phyloP scores from a whole-genome alignment of 2,329 filamentous ascomycete genomes.

The Pestalotiopsis sp. region DNA sequence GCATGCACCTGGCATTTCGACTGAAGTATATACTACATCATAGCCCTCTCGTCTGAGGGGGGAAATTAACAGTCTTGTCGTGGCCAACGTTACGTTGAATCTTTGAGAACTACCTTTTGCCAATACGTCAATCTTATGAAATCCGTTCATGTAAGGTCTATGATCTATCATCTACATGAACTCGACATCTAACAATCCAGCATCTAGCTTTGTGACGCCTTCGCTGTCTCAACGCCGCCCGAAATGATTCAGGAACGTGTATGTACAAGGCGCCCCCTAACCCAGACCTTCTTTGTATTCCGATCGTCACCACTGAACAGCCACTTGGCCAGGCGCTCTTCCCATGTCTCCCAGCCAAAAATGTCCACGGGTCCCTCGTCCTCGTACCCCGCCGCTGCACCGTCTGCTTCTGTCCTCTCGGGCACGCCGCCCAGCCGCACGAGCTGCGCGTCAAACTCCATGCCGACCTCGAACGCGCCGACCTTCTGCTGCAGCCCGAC shows the following conservation, averaged over 20 bases:
- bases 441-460: slow-evolving; percentile 90
- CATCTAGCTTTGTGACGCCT: background rate
- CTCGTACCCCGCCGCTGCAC: slow-evolving; percentile 26
- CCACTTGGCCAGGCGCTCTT: slow-evolving; percentile 90
- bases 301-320: slow-evolving; percentile 91
- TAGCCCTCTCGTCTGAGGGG: background rate
- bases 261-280: slow-evolving; percentile 82
- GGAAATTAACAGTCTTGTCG: background rate
- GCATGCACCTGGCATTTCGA: background rate
- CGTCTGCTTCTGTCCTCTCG: slow-evolving; percentile 36
- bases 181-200: too few relatives aligned
- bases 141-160: background rate
- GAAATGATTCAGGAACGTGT: background rate
- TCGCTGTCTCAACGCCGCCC: background rate
- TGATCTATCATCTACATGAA: background rate
- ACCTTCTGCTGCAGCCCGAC: slow-evolving; percentile 73
- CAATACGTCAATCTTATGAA: background rate
- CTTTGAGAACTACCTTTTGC: background rate
- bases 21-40: background rate
- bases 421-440: slow-evolving; percentile 63
- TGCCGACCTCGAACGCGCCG: slow-evolving; percentile 83
- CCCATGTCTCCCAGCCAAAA: slow-evolving; percentile 91
- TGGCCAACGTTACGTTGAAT: background rate
- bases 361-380: slow-evolving; percentile 75
- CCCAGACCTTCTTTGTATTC: slow-evolving; percentile 89